Base-by-base conservation (phyloP, 2,329 filamentous ascomycete genomes). In the Acrodontium crateriforme region DNA sequence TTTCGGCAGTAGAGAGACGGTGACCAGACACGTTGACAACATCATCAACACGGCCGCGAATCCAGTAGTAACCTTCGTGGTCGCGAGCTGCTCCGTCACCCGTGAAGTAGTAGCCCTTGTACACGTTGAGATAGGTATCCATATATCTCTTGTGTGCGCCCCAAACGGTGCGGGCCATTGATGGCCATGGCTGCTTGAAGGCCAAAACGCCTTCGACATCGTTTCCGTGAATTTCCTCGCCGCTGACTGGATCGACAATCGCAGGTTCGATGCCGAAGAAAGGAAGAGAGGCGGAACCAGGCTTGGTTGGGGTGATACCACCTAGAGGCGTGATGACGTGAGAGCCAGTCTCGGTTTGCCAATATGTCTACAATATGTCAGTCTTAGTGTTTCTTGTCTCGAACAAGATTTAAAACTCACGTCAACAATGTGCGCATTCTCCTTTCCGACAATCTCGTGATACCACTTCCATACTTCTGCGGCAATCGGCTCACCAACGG, bases 401-500 rank as follows among this genome's bases (percentile, higher is more conserved):
- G 10, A 9, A 24, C 20, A 3, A 4, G 4, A 23, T 19, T 8
- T 11, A n/a, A n/a, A 3, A 71, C 83, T 70, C 65, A 92, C 84
- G 55, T 98, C 89, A 30, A 94, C 77, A 55, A 98, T 68, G 51
- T 98, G 89, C 26, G 82, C 78, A 56, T 92, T 77, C 58, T 87
- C 78, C 67, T 84, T 91, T 50, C 89, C 89, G 29, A 98, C 84
- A 43, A 79, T 70, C 58, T 95, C 84, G 54, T 84, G 87, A 62
- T 95, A 98, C 89, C 89, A 98, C 63, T 95, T 95, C 89, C 89
- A 98, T 34, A 98, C 80, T 58, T 98, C 89, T 13, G 87, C 82
- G 11, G 89, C 87, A 47, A 98, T 98, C 20, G 89, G 89, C 63
- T 98, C 89, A 43, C 89, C 89, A 33, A 98, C 89, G 11, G 87